Evolutionary conservation across 1,139 yeast genomes (phyloP).

Genomic region (Diutina pseudorugosa): DNA sequence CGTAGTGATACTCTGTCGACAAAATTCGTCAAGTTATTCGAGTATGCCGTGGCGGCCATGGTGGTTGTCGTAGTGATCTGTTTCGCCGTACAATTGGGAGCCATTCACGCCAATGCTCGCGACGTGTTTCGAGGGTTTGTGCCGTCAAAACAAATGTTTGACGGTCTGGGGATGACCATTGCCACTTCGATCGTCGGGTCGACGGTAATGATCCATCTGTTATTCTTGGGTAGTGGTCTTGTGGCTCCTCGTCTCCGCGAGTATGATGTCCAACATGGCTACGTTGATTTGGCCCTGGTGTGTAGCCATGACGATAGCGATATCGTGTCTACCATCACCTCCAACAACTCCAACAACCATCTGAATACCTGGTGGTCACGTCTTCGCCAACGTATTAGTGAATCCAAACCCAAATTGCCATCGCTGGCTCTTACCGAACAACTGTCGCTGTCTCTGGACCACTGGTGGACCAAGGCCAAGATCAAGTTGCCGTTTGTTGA

Average conservation of each 20-base stretch:
- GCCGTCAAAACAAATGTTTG: slow-evolving; percentile 54
- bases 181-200: slow-evolving; percentile 76
- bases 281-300: slow-evolving; percentile 17
- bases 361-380: neutral
- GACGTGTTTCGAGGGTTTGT: slow-evolving; percentile 60
- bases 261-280: slow-evolving; percentile 38
- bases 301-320: neutral
- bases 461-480: neutral
- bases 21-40: slow-evolving; percentile 52
- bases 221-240: slow-evolving; percentile 63
- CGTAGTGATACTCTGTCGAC: slow-evolving; percentile 56
- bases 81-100: slow-evolving; percentile 48
- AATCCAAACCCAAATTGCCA: neutral
- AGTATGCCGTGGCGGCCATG: slow-evolving; percentile 50
- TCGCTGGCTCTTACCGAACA: neutral
- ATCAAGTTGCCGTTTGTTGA: neutral
- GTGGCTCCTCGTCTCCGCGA: slow-evolving; percentile 63
- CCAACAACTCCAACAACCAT: neutral
- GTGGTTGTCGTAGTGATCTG: slow-evolving; percentile 64
- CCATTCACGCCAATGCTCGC: slow-evolving; percentile 16
- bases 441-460: neutral
- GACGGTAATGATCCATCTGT: slow-evolving; percentile 74
- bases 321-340: neutral
- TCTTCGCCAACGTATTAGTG: neutral
- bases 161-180: slow-evolving; percentile 53